A percentile compares a stretch with the other conserved stretches of the same genome.
Evolutionary conservation across 805 yeast genomes (phyloP).

Genomic region (Cyberlindnera petersonii): DNA sequence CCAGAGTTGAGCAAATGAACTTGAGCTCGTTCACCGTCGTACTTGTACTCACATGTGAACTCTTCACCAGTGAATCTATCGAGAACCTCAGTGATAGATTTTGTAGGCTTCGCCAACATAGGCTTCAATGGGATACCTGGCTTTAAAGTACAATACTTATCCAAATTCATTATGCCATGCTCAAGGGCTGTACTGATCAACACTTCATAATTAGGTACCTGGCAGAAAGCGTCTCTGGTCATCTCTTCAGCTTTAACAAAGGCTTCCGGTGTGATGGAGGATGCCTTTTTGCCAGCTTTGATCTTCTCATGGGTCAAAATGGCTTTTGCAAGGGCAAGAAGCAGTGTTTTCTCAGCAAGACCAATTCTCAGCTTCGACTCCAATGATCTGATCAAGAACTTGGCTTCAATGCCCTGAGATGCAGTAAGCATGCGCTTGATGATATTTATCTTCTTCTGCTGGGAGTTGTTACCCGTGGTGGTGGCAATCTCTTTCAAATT

Average conservation of each 20-base stretch:
- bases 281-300: constrained; percentile 24
- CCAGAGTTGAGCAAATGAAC: constrained; percentile 72
- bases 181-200: constrained; percentile 63
- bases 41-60: constrained; percentile 94
- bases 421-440: constrained; percentile 84
- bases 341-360: constrained; percentile 88
- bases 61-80: constrained; percentile 81
- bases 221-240: constrained; percentile 82
- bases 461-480: constrained; percentile 77
- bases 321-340: constrained; percentile 81
- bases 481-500: constrained; percentile 74
- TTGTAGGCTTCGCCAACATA: constrained; percentile 97
- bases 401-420: constrained; percentile 83
- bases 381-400: constrained; percentile 80
- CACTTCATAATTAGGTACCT: constrained; percentile 84
- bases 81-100: constrained; percentile 85
- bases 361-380: constrained; percentile 94
- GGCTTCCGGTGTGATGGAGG: constrained; percentile 35
- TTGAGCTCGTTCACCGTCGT: constrained; percentile 98
- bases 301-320: constrained; percentile 57
- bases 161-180: constrained; percentile 62
- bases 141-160: constrained; percentile 65
- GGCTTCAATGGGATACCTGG: constrained; percentile 97
- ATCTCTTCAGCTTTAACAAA: constrained; percentile 68
- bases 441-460: constrained; percentile 66